Conservation (phyloP, 495 filamentous ascomycete genomes). For the Xylaria longipes region DNA sequence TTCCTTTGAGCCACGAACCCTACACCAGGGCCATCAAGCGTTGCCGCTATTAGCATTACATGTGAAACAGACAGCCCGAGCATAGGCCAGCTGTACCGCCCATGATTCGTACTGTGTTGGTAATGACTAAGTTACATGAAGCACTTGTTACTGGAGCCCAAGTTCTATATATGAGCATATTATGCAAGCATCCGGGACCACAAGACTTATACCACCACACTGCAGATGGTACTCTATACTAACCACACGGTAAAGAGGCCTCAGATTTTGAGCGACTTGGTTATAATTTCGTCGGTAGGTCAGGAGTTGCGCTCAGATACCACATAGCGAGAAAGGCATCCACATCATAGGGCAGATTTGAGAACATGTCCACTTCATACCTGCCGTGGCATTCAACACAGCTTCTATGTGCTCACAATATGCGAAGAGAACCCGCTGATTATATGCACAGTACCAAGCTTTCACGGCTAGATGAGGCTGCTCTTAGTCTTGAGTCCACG, state of each 20-base stretch:
- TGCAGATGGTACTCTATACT: background rate
- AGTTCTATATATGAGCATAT: background rate
- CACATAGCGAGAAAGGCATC: background rate
- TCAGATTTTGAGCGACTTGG: background rate
- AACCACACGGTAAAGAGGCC: background rate
- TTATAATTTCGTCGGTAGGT: background rate
- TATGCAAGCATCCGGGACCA: background rate
- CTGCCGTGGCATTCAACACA: background rate
- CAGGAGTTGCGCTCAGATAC: background rate
- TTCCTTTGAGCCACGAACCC: background rate
- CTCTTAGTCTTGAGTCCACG: background rate
- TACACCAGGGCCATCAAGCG: background rate
- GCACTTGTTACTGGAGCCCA: background rate
- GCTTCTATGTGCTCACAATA: background rate
- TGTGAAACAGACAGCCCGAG: background rate
- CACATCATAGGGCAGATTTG: background rate
- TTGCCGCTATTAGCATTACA: background rate
- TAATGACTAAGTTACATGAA: too few relatives aligned
- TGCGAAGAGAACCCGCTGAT: background rate
- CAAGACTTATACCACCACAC: background rate
- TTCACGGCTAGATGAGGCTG: background rate
- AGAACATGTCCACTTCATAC: background rate
- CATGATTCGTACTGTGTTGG: background rate
- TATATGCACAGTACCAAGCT: background rate
- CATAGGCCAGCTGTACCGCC: background rate